These are phyloP conservation scores for Camellia japonica DNA, from an alignment of 148 eudicot genomes.

Conservation along the genomic window DNA sequence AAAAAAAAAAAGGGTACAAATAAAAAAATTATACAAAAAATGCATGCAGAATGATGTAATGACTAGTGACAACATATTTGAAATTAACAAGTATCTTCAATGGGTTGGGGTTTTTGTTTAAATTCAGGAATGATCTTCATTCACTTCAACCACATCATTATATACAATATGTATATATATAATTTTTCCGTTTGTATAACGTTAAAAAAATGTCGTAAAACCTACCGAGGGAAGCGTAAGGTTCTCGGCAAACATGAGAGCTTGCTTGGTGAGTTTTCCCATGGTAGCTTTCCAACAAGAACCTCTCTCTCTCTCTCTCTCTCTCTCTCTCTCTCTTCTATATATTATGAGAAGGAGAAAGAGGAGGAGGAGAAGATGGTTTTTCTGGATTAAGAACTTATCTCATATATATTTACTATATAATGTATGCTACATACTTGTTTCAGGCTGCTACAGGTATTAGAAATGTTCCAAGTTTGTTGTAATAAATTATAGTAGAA, in stretches of 20 bases:
- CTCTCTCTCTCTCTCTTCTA: not conserved
- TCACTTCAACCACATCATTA: too few species aligned
- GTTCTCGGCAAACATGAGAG: conserved; percentile 38
- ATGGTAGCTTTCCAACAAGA: not conserved
- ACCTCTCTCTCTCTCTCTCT: not conserved
- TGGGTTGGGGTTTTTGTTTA: too few species aligned
- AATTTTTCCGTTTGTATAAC: too few species aligned
- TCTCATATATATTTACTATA: not conserved
- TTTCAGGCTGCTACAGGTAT: not conserved
- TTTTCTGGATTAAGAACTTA: not conserved
- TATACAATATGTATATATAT: too few species aligned
- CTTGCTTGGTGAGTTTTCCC: conserved; percentile 21
- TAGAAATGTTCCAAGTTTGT: not conserved
- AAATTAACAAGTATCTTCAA: too few species aligned
- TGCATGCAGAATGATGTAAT: too few species aligned
- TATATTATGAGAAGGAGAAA: not conserved
- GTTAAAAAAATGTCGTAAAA: not conserved
- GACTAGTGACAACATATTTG: too few species aligned
- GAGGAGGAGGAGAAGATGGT: not conserved
- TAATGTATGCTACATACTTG: too few species aligned
- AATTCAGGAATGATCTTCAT: too few species aligned
- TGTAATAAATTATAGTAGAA: too few species aligned
- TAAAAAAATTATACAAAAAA: too few species aligned
- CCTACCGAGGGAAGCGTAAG: conserved; percentile 53
- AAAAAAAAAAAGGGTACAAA: too few species aligned